Conservation (phyloP, 768 basidiomycete species). For the Boletus sensibilis region DNA sequence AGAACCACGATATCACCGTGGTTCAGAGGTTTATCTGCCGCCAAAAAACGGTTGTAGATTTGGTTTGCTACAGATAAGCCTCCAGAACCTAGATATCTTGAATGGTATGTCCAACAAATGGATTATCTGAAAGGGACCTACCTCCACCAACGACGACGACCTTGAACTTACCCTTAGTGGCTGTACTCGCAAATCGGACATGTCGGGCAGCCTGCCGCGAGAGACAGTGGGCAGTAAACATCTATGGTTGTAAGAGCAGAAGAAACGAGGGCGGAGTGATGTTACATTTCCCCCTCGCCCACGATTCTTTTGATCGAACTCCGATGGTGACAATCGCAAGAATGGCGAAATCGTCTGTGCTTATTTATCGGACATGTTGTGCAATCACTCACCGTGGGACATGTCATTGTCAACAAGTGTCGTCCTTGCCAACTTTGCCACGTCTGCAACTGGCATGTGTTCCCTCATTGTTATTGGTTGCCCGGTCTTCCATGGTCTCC, state of each 20-base stretch:
- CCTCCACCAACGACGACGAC: constrained; percentile 88
- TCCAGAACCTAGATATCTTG: constrained; percentile 57
- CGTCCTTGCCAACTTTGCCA: background rate
- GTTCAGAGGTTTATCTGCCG: constrained; percentile 63
- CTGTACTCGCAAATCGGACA: constrained; percentile 26
- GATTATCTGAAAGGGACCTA: constrained; percentile 30
- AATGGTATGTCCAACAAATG: constrained; percentile 4
- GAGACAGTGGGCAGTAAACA: constrained; percentile 5
- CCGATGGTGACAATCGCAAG: constrained; percentile 13
- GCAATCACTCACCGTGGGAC: background rate
- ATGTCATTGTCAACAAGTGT: background rate
- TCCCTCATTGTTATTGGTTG: too few species aligned
- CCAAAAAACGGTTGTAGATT: constrained; percentile 76
- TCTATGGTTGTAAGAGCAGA: background rate
- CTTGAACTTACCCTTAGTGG: constrained; percentile 61
- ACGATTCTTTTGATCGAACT: background rate
- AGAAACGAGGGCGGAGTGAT: background rate
- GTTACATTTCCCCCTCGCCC: background rate
- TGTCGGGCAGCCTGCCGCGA: constrained; percentile 6
- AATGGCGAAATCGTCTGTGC: constrained; percentile 12
- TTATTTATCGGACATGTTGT: background rate
- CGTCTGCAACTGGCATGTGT: too few species aligned
- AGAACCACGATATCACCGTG: constrained; percentile 82
- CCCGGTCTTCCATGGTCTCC: background rate
- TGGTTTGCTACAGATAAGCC: constrained; percentile 86